phyloP scores from a whole-genome alignment of 2,329 filamentous ascomycete genomes.

The Sporothrix protearum region DNA sequence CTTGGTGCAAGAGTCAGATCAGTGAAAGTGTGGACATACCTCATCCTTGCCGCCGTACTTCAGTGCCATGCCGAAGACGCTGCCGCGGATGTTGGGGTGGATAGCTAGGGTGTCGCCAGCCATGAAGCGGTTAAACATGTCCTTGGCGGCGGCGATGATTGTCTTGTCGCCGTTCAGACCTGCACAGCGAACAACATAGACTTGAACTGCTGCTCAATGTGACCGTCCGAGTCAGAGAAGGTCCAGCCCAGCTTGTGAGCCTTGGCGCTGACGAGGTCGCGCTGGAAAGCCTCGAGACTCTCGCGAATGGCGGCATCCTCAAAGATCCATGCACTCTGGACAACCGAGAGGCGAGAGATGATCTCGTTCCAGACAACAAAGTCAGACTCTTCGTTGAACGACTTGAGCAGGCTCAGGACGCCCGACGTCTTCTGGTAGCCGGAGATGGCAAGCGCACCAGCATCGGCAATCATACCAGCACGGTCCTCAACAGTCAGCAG shows the following conservation, averaged over 20 bases:
- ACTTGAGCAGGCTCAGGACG: slow-evolving; percentile 77
- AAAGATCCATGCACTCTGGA: slow-evolving; percentile 84
- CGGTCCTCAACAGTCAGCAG: slow-evolving; percentile 84
- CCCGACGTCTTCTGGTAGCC: slow-evolving; percentile 94
- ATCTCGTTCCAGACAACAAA: slow-evolving; percentile 97
- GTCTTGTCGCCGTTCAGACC: slow-evolving; percentile 75
- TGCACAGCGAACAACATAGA: slow-evolving; percentile 78
- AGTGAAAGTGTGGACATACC: slow-evolving; percentile 41
- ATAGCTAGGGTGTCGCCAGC: slow-evolving; percentile 75
- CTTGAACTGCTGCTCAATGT: slow-evolving; percentile 94
- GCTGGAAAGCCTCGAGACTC: slow-evolving; percentile 78
- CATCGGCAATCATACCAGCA: slow-evolving; percentile 91
- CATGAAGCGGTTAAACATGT: slow-evolving; percentile 85
- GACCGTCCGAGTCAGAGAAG: slow-evolving; percentile 79
- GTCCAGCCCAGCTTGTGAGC: slow-evolving; percentile 85
- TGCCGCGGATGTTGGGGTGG: slow-evolving; percentile 85
- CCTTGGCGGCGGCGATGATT: slow-evolving; percentile 75
- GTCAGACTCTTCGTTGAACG: slow-evolving; percentile 78
- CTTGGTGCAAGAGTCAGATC: neutral
- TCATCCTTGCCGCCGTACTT: slow-evolving; percentile 82
- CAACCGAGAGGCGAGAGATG: slow-evolving; percentile 68
- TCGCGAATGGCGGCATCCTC: slow-evolving; percentile 71
- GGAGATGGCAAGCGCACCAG: slow-evolving; percentile 80
- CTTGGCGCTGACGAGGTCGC: slow-evolving; percentile 70
- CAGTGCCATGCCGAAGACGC: slow-evolving; percentile 80